A percentile compares a stretch with the other conserved stretches of the same genome.
Evolutionary conservation across 1,284 basidiomycete genomes (phyloP).

Genomic region (Boletus hoseneyae): DNA sequence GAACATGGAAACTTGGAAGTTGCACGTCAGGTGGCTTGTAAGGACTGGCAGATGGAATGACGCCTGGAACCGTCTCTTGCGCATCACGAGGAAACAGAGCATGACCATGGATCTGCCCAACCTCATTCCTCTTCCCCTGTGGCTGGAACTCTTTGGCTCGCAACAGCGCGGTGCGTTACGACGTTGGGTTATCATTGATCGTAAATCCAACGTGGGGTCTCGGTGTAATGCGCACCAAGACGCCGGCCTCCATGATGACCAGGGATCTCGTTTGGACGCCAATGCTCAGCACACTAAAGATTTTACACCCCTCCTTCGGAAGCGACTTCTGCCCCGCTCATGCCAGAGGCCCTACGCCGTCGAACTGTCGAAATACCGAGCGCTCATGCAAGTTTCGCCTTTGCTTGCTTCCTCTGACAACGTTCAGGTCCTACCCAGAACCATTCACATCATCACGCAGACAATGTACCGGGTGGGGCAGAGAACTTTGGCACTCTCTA

Average conservation of each 20-base stretch:
- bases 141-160: slow-evolving; percentile 51
- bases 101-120: neutral
- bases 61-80: slow-evolving; percentile 42
- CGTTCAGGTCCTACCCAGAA: slow-evolving; percentile 34
- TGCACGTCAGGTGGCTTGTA: slow-evolving; percentile 48
- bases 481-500: slow-evolving; percentile 35
- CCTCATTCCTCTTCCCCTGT: slow-evolving; percentile 42
- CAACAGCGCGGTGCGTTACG: slow-evolving; percentile 34
- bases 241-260: too few species aligned
- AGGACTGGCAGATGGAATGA: slow-evolving; percentile 46
- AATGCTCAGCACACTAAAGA: neutral
- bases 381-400: slow-evolving; percentile 34
- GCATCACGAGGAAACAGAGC: slow-evolving; percentile 11
- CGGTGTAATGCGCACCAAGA: neutral
- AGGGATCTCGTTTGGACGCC: neutral
- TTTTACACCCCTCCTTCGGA: slow-evolving; percentile 2
- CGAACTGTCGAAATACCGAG: slow-evolving; percentile 22
- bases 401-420: slow-evolving; percentile 25
- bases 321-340: slow-evolving; percentile 21
- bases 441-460: slow-evolving; percentile 37
- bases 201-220: neutral
- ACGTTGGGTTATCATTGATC: slow-evolving; percentile 17
- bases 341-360: slow-evolving; percentile 7
- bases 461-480: slow-evolving; percentile 36
- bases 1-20: slow-evolving; percentile 45